Conservation (phyloP, 805 yeast genomes). For the Ogataea parapolymorpha region DNA sequence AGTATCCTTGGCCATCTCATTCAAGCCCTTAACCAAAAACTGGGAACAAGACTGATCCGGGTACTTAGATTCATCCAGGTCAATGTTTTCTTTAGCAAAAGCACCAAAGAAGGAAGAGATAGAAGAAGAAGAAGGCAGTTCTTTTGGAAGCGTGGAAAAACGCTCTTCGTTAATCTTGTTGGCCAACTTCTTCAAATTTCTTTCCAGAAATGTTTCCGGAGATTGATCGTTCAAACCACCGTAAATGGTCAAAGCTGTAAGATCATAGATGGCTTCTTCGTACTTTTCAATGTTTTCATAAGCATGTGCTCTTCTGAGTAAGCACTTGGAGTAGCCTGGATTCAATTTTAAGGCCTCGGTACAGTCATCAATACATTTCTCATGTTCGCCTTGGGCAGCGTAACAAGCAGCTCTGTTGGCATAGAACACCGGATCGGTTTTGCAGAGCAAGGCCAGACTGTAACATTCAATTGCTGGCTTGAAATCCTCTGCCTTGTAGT, state of each 20-base stretch:
- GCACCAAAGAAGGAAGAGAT: slow-evolving; percentile 85
- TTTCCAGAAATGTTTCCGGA: slow-evolving; percentile 78
- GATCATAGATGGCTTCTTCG: slow-evolving; percentile 85
- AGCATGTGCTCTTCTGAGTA: slow-evolving; percentile 90
- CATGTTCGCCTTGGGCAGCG: slow-evolving; percentile 74
- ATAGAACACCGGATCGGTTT: slow-evolving; percentile 82
- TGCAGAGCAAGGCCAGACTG: slow-evolving; percentile 70
- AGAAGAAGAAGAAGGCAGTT: slow-evolving; percentile 79
- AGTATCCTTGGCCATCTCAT: slow-evolving; percentile 44
- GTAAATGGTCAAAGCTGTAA: slow-evolving; percentile 81
- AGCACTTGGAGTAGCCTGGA: slow-evolving; percentile 89
- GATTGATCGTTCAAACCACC: slow-evolving; percentile 75
- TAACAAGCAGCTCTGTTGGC: slow-evolving; percentile 97
- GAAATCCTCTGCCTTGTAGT: slow-evolving; percentile 66
- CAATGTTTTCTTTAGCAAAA: slow-evolving; percentile 54
- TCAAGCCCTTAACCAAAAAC: slow-evolving; percentile 62
- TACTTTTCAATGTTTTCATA: slow-evolving; percentile 76
- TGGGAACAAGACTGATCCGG: slow-evolving; percentile 60
- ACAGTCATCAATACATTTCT: slow-evolving; percentile 84
- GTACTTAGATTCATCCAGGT: slow-evolving; percentile 44
- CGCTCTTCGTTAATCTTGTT: slow-evolving; percentile 63
- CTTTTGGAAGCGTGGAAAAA: slow-evolving; percentile 46
- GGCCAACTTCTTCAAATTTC: slow-evolving; percentile 81
- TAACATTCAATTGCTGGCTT: slow-evolving; percentile 78
- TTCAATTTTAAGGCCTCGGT: slow-evolving; percentile 79